A percentile compares a stretch with the other conserved stretches of the same genome.
Evolutionary conservation across 192 early-diverging fungal genomes (phyloP).

Genomic region (Podila horticola): DNA sequence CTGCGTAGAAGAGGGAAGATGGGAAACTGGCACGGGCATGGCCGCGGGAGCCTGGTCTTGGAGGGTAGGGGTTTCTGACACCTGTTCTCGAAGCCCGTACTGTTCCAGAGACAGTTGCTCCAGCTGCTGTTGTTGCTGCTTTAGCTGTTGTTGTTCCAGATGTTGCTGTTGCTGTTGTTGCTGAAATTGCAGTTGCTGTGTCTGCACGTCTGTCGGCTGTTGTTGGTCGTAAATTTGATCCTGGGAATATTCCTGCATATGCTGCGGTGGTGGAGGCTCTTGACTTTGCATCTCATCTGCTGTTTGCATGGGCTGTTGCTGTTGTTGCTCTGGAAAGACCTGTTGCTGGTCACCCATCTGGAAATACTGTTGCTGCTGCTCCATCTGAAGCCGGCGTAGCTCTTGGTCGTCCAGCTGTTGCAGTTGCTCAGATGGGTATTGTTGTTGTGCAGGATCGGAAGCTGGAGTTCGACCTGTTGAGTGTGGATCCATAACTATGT

Average conservation of each 20-base stretch:
- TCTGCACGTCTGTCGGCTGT: not conserved
- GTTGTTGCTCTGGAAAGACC: not conserved
- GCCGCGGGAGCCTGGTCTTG: not conserved
- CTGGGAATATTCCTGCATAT: not conserved
- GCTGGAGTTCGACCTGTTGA: no score
- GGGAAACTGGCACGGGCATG: no score
- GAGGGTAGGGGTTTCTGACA: not conserved
- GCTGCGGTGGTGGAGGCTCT: not conserved
- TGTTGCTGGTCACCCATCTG: not conserved
- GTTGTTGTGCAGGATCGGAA: not conserved
- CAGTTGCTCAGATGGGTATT: not conserved
- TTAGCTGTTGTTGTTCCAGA: slow-evolving; percentile 1
- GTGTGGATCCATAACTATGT: no score
- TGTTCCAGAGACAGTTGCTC: not conserved
- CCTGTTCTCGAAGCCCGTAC: not conserved
- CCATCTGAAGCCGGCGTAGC: not conserved
- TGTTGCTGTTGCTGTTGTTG: not conserved
- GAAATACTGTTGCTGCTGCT: no score
- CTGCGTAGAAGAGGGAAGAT: no score
- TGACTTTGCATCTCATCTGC: not conserved
- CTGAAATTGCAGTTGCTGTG: not conserved
- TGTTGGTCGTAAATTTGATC: not conserved
- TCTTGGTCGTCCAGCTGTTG: not conserved
- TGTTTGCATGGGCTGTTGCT: not conserved
- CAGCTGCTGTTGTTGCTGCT: slow-evolving; percentile 1